Base-by-base conservation (phyloP, 768 basidiomycete species). In the Mycena polygramma region DNA sequence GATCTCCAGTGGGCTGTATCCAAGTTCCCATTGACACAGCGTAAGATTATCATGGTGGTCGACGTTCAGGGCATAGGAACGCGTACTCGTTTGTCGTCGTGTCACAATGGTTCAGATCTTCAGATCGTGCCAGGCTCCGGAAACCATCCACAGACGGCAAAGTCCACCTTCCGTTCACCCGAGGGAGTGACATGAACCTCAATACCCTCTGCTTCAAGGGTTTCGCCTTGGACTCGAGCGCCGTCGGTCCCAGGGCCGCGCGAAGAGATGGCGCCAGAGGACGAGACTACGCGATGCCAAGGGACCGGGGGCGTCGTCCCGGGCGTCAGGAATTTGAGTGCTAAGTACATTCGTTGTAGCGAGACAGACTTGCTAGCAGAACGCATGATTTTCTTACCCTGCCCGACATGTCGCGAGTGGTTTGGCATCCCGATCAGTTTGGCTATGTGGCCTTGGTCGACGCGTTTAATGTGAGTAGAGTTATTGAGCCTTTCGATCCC, bases 181-280 rank as follows among this genome's bases (percentile, higher is more conserved):
- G 83, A 85, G 72, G 86, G 83, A 22, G 89, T 86, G 3, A 79
- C 81, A 4, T 76, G 84, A 22, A 97, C 94, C 59, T 93, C 89
- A n/a, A 97, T 87, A 5, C 93, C 94, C 78, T 97, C 96, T 0
- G 88, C 90, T 67, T 91, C 88, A 17, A 98, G 86, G 3, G 86
- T 90, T n/a, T 92, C 90, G 20, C 89, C 83, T 77, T 98, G 96
- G 1, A 89, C 82, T 53, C 87, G 87, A 0, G 95, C 95, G 2
- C 94, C 95, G 48, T 87, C 82, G 4, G 96, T 96, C 4, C 91
- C 92, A 5, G 95, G 94, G 0, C 93, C 95, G 52, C 96, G 87
- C 9, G 94, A 95, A 2, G 94, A 94, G 72, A 94, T 92, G 1
- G 84, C 80, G 1, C 94, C 94, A 0, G 90, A 85, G 0, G 93